These are phyloP conservation scores for Solanum lignicaule DNA, from an alignment of 257 asterid genomes.

Conservation along the genomic window DNA sequence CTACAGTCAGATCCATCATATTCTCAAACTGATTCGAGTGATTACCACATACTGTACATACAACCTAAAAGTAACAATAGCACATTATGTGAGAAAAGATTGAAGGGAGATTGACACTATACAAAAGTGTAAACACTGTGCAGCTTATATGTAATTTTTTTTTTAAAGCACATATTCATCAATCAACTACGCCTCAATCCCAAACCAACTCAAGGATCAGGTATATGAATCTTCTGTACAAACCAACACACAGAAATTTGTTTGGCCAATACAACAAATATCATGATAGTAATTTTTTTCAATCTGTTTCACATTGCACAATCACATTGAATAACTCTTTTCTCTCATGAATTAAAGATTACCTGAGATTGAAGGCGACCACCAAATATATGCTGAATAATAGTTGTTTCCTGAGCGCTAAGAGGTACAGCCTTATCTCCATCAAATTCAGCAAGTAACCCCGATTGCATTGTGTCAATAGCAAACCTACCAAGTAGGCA, in stretches of 20 bases:
- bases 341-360: conserved; percentile 4
- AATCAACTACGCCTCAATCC: not conserved
- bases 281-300: not conserved
- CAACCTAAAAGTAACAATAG: conserved; percentile 43
- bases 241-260: not conserved
- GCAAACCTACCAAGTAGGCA: conserved; percentile 57
- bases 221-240: not conserved
- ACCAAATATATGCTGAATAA: conserved; percentile 94
- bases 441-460: conserved; percentile 82
- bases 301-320: not conserved
- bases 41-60: conserved; percentile 70
- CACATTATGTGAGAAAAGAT: not conserved
- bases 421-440: conserved; percentile 81
- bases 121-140: not conserved
- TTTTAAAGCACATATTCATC: not conserved
- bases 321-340: not conserved
- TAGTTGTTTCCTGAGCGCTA: conserved; percentile 71
- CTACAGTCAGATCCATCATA: conserved; percentile 98
- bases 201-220: not conserved
- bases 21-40: conserved; percentile 80
- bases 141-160: not conserved
- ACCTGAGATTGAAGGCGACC: conserved; percentile 97
- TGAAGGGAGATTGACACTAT: not conserved
- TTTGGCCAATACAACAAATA: not conserved
- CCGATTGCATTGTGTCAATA: conserved; percentile 92